phyloP scores from a whole-genome alignment of 2,329 filamentous ascomycete species.

The Cordyceps tenuipes region DNA sequence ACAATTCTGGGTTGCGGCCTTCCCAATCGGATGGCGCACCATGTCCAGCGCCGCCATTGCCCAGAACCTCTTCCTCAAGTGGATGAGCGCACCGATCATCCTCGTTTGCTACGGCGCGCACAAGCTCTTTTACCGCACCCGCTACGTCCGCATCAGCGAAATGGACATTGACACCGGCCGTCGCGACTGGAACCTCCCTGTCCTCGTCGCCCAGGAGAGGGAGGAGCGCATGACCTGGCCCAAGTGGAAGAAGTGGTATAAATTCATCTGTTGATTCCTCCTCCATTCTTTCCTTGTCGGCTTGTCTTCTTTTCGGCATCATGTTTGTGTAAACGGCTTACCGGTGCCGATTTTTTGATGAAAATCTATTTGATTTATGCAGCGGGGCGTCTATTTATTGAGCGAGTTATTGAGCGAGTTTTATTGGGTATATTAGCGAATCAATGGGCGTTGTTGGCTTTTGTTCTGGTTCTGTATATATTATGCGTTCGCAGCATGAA shows the following conservation, averaged over 20 bases:
- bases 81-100: slow-evolving; percentile 62
- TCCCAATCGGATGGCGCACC: slow-evolving; percentile 53
- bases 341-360: not conserved
- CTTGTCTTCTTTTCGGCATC: not conserved
- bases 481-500: not conserved
- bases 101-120: slow-evolving; percentile 61
- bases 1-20: slow-evolving; percentile 83
- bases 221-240: slow-evolving; percentile 68
- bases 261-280: slow-evolving; percentile 54
- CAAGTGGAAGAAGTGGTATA: slow-evolving; percentile 67
- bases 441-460: not conserved
- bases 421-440: not conserved
- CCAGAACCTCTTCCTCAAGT: slow-evolving; percentile 64
- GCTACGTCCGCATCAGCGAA: slow-evolving; percentile 56
- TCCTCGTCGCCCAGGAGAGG: slow-evolving; percentile 70
- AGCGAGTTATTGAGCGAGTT: no score
- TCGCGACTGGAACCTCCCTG: slow-evolving; percentile 72
- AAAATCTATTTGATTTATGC: not conserved
- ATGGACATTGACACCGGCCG: slow-evolving; percentile 86
- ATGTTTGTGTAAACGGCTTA: no score
- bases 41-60: slow-evolving; percentile 40
- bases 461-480: not conserved
- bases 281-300: not conserved
- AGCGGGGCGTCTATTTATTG: not conserved
- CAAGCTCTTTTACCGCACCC: slow-evolving; percentile 66